Conservation (phyloP, 176 grass and related monocot genomes). For the Carex cristatella region DNA sequence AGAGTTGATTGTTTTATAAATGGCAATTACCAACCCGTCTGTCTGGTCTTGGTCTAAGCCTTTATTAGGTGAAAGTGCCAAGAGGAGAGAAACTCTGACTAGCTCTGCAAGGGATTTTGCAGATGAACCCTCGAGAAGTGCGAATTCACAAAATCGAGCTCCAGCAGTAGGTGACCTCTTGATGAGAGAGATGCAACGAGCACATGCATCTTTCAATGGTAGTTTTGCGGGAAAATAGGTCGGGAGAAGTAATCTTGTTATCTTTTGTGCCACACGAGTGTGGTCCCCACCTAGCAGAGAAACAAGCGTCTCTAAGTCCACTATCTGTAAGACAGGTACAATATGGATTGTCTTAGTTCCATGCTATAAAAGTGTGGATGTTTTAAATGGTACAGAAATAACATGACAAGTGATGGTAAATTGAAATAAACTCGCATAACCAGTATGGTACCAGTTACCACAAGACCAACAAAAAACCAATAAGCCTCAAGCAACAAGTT, state of each 20-base stretch:
- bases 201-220: slow-evolving; percentile 55
- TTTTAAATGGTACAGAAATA: neutral
- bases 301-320: slow-evolving; percentile 53
- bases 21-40: slow-evolving; percentile 72
- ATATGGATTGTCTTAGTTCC: neutral
- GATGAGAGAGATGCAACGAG: slow-evolving; percentile 64
- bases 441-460: neutral
- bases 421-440: neutral
- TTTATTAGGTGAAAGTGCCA: slow-evolving; percentile 52
- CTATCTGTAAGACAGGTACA: slow-evolving; percentile 48
- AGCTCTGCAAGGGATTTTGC: slow-evolving; percentile 57
- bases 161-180: slow-evolving; percentile 75
- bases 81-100: slow-evolving; percentile 41
- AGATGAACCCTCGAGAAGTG: slow-evolving; percentile 66
- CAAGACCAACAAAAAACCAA: neutral
- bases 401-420: neutral
- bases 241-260: slow-evolving; percentile 77
- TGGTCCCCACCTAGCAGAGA: slow-evolving; percentile 81
- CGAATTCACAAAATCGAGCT: slow-evolving; percentile 90
- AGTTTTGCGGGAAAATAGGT: slow-evolving; percentile 90
- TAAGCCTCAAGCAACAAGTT: neutral
- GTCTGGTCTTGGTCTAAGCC: slow-evolving; percentile 53
- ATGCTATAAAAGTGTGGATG: neutral
- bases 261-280: slow-evolving; percentile 73
- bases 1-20: slow-evolving; percentile 60